phyloP scores from a whole-genome alignment of 306 rosid genomes.

The Ammopiptanthus mongolicus region DNA sequence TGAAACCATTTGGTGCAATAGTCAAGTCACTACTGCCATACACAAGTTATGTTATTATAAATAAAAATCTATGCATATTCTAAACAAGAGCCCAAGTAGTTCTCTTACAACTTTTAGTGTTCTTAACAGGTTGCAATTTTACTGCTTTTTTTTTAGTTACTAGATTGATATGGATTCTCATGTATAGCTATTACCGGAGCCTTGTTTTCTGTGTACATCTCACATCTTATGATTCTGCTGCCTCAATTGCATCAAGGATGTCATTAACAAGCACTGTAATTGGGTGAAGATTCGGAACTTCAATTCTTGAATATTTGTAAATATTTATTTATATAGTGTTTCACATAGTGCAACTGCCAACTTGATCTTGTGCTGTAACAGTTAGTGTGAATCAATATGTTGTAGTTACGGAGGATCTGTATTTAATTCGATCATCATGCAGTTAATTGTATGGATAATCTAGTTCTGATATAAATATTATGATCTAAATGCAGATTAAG shows the following conservation, averaged over 20 bases:
- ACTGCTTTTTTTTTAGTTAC: background rate
- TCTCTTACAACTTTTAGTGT: background rate
- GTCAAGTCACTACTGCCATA: background rate
- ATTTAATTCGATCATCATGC: background rate
- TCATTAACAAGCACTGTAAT: background rate
- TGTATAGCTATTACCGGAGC: background rate
- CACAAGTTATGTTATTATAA: background rate
- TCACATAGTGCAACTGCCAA: background rate
- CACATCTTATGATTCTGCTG: background rate
- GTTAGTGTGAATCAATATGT: background rate
- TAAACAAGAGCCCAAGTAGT: background rate
- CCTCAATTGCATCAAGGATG: background rate
- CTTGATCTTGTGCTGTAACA: conserved; percentile 14
- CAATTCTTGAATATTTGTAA: background rate
- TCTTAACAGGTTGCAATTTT: background rate
- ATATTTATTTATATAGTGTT: background rate
- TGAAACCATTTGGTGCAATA: background rate
- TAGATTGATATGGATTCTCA: background rate
- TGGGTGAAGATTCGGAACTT: background rate
- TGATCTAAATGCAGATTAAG: conserved; percentile 68
- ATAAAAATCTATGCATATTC: background rate
- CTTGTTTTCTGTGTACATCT: background rate
- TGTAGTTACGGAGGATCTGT: background rate
- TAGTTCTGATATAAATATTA: conserved; percentile 14
- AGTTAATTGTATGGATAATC: background rate